Base-by-base conservation (phyloP, 2,329 filamentous ascomycete species). In the Samsoniella hepiali region DNA sequence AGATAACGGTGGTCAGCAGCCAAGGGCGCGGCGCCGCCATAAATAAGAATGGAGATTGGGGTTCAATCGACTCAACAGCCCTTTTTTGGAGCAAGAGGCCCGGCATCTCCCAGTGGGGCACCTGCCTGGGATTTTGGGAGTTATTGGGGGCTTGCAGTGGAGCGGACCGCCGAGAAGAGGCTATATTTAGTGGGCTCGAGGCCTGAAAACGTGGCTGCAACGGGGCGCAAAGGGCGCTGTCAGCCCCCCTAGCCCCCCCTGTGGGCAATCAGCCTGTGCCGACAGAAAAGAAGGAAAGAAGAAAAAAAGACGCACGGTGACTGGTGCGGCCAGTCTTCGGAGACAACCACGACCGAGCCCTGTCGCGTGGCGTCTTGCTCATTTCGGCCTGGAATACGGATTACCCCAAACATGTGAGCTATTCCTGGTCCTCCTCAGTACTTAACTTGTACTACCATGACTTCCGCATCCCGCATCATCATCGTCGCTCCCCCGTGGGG, bases 321-420 rank as follows among this genome's bases (percentile, higher is more conserved):
- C 29, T 15, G 29, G 49, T 17, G 13, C 34, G 17, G 34, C 22
- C 32, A 38, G n/a, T 34, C 17, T 15, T 11, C 10, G 15, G n/a
- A 54, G 49, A 34, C 29, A 38, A 54, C 22, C 32, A 45, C 17
- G 3, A 29, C 3, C 55, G 42, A 44, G 34, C 29, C 49, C n/a
- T 27, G 58, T 61, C 58, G 58, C 58, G 58, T 61, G 58, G 49
- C 49, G 38, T 54, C 36, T 54, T 61, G 36, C 58, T 53, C 58
- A 60, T 60, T 53, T 53, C 58, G 34, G 47, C 45, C 45, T 9
- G 42, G 10, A 29, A 13, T 49, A 10, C 38, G 38, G 11, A 32
- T 53, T 53, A 11, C 50, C 50, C 17, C 31, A 36, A 5, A 7
- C 22, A n/a, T 32, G 10, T 9, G 27, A 17, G 31, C 10, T 31